Conservation (phyloP, 83 land plant species). For the Thuja plicata region DNA sequence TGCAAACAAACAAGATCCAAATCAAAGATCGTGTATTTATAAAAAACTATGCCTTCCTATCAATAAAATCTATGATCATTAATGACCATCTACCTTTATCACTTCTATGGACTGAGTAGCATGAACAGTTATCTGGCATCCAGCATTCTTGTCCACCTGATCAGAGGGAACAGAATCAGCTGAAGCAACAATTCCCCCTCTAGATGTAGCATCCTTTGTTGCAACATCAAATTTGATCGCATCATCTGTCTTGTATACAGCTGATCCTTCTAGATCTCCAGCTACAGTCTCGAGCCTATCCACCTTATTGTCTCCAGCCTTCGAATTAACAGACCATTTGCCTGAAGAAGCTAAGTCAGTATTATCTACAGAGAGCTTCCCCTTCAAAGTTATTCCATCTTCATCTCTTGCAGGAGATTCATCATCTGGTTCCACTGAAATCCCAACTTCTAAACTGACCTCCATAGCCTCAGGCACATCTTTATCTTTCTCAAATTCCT, state of each 20-base stretch:
- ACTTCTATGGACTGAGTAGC: conserved; percentile 8
- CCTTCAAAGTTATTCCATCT: neutral
- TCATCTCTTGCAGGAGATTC: neutral
- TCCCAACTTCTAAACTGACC: conserved; percentile 15
- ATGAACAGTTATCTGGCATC: conserved; percentile 22
- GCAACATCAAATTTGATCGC: conserved; percentile 44
- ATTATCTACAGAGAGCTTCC: neutral
- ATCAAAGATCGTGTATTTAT: neutral
- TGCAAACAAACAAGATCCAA: neutral
- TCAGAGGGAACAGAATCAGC: neutral
- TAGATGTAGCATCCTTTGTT: conserved; percentile 10
- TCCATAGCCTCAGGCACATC: neutral
- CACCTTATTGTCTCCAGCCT: neutral
- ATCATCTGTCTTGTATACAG: conserved; percentile 19
- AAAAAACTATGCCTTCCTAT: neutral
- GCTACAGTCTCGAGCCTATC: neutral
- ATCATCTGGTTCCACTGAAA: conserved; percentile 5
- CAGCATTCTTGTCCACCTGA: conserved; percentile 14
- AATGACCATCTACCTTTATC: conserved; percentile 20
- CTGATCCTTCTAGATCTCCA: conserved; percentile 16
- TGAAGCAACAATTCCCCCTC: neutral
- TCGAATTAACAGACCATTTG: neutral
- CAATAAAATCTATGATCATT: neutral
- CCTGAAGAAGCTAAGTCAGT: conserved; percentile 5
- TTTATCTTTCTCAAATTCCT: neutral